phyloP scores from a whole-genome alignment of 306 rosid genomes.

The Quercus dentata region DNA sequence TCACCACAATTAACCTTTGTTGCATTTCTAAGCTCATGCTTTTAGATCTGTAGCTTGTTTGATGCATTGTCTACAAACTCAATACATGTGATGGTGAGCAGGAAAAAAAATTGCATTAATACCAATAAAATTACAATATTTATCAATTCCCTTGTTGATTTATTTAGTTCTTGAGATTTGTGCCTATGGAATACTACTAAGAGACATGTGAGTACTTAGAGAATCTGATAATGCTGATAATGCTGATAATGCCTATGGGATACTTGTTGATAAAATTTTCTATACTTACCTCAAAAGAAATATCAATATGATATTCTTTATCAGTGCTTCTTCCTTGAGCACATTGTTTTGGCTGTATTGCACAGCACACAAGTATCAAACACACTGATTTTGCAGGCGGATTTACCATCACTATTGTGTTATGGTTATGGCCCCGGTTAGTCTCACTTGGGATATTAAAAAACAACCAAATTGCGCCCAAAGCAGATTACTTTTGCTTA shows the following conservation, averaged over 20 bases:
- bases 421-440: slow-evolving; percentile 89
- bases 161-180: too few species aligned
- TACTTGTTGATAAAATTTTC: background rate
- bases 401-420: slow-evolving; percentile 98
- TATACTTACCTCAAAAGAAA: background rate
- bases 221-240: background rate
- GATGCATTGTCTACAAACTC: slow-evolving; percentile 92
- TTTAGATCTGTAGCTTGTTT: slow-evolving; percentile 94
- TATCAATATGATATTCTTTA: background rate
- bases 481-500: slow-evolving; percentile 54
- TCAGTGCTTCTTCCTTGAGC: background rate
- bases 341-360: too few species aligned
- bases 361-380: background rate
- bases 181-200: too few species aligned
- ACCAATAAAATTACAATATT: background rate
- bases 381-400: slow-evolving; percentile 61
- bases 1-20: slow-evolving; percentile 15
- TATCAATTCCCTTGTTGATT: background rate
- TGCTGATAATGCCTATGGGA: too few species aligned
- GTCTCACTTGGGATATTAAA: slow-evolving; percentile 98
- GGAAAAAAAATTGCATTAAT: background rate
- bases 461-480: slow-evolving; percentile 86
- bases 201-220: background rate
- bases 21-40: slow-evolving; percentile 27
- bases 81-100: slow-evolving; percentile 85